Evolutionary conservation across 108 stramenopile genomes (phyloP).

Genomic region (Fistulifera solaris): DNA sequence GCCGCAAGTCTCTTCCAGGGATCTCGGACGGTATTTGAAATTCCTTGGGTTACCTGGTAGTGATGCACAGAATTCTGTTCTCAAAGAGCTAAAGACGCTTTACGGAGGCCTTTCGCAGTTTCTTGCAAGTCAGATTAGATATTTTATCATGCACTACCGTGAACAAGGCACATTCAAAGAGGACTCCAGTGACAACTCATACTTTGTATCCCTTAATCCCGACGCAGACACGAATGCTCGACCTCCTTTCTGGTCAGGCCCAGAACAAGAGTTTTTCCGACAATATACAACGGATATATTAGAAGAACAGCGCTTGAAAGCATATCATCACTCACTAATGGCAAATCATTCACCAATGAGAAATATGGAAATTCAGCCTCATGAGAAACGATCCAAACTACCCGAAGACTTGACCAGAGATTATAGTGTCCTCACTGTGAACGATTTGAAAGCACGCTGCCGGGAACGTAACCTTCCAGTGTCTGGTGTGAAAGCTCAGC

Average conservation of each 20-base stretch:
- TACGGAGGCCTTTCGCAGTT: conserved; percentile 57
- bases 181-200: conserved; percentile 22
- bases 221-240: conserved; percentile 14
- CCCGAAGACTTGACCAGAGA: conserved; percentile 15
- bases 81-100: conserved; percentile 54
- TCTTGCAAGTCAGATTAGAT: conserved; percentile 10
- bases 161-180: neutral
- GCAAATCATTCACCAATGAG: neutral
- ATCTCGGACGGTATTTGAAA: conserved; percentile 66
- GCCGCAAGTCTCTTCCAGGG: conserved; percentile 43
- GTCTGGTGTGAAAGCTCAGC: conserved; percentile 53
- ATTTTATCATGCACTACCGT: conserved; percentile 4
- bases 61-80: conserved; percentile 17
- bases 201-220: conserved; percentile 11
- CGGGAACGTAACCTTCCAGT: conserved; percentile 47
- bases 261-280: conserved; percentile 38
- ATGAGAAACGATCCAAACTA: neutral
- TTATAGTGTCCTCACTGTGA: conserved; percentile 42
- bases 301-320: conserved; percentile 5
- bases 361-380: neutral
- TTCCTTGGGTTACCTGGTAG: conserved; percentile 29
- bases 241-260: conserved; percentile 24
- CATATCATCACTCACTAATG: conserved; percentile 10
- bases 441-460: conserved; percentile 59
- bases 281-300: conserved; percentile 5